phyloP scores from a whole-genome alignment of 129 eudicot species.

The Pseudognaphalium luteoalbum region DNA sequence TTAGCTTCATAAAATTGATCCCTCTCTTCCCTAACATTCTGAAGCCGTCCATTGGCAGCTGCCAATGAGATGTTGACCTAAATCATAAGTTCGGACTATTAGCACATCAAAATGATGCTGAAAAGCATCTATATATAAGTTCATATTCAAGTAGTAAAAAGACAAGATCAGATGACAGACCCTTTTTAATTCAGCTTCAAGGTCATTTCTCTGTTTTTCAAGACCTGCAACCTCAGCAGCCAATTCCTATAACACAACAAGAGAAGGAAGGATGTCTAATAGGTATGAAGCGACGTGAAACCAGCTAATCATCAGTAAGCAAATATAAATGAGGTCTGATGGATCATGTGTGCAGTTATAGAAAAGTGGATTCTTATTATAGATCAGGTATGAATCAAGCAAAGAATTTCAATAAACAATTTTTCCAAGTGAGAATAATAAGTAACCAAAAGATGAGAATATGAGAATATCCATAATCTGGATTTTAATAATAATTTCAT shows the following conservation, averaged over 20 bases:
- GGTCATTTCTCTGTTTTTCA: constrained; percentile 86
- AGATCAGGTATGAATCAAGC: background rate
- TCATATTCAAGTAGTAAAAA: background rate
- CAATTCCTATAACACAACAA: constrained; percentile 55
- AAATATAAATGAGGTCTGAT: background rate
- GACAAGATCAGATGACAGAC: constrained; percentile 32
- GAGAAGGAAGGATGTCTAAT: constrained; percentile 3
- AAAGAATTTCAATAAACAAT: background rate
- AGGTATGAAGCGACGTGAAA: background rate
- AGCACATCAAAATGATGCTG: background rate
- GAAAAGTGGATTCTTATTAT: background rate
- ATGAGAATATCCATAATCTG: background rate
- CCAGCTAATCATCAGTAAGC: background rate
- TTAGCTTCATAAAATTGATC: constrained; percentile 98
- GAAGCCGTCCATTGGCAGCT: constrained; percentile 88
- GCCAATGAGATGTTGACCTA: constrained; percentile 87
- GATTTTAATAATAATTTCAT: background rate
- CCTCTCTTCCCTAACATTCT: constrained; percentile 83
- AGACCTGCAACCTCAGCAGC: constrained; percentile 81
- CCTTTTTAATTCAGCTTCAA: constrained; percentile 90
- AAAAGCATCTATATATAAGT: background rate
- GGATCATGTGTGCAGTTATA: background rate
- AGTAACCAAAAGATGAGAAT: background rate
- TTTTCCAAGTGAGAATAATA: background rate
- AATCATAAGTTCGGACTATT: constrained; percentile 17